Evolutionary conservation across 257 asterid species (phyloP), one percentile per base, ranked within the genome.

Genomic region (Cordia subcordata): DNA sequence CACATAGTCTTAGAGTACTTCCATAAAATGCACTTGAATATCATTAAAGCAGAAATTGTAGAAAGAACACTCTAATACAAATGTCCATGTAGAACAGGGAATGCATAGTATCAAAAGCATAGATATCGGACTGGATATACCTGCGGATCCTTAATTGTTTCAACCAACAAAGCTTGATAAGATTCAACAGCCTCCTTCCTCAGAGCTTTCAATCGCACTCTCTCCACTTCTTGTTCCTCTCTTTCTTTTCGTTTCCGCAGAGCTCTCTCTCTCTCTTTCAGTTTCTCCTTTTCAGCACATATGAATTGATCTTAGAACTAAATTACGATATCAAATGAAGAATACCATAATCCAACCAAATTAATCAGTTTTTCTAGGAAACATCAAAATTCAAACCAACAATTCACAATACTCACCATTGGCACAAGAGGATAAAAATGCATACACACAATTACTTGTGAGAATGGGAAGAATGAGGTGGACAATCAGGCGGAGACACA

Each of bases 171-270:
- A 68, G 99, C 83, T 71, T 86, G 96, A 80, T 85, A 93, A 32
- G 95, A 89, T 70, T 93, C 99, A 65, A 85, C 69, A 59, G 92
- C 95, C 71, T 82, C 99, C 82, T 86, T 93, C 70, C 99, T 83
- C 60, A 82, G 95, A 70, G 95, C 95, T 85, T 93, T 93, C 40
- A 69, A 55, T 71, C 96, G 82, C 79, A 93, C 97, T 77, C 99
- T 80, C 78, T 93, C 99, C 57, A 93, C 97, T 80, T 93, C 99
- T 75, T 89, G 99, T 71, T 86, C 99, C 70, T 93, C 99, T 73
- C 99, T 86, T 77, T 89, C 99, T 80, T 93, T 93, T 66, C 97
- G 70, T 75, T 89, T 93, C 57, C 95, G 88, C 58, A 89, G 53
- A 50, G 83, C 84, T 68, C 96, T 82, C 66, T 89, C 96, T 75